Percentiles rank a stretch among this genome's conserved stretches.
Conservation (phyloP, 108 stramenopile genomes). For the Thalassiosira profunda region DNA sequence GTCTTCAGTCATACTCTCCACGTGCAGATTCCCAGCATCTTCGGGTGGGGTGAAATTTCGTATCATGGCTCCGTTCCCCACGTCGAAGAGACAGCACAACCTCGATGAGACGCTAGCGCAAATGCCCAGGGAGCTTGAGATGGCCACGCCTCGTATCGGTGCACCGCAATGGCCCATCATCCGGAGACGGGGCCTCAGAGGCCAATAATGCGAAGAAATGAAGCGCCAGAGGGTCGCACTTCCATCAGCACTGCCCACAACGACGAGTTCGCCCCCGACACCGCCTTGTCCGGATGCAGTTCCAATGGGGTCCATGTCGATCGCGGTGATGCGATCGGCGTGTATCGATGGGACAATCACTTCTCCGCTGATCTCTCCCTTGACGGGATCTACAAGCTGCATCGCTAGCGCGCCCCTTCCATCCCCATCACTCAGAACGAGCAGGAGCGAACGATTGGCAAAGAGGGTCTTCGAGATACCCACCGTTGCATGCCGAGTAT, state of each 20-base stretch:
- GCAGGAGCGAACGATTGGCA: conserved; percentile 75
- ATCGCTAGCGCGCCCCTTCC: conserved; percentile 79
- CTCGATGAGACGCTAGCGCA: conserved; percentile 77
- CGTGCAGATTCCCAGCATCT: conserved; percentile 38
- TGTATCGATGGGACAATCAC: conserved; percentile 78
- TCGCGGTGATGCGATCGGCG: conserved; percentile 70
- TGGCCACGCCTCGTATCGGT: conserved; percentile 66
- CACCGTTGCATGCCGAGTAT: conserved; percentile 16
- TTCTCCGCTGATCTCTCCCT: conserved; percentile 77
- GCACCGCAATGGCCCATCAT: conserved; percentile 75
- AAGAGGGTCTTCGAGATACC: conserved; percentile 88
- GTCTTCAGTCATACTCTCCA: conserved; percentile 21
- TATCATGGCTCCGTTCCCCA: conserved; percentile 86
- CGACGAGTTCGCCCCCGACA: conserved; percentile 88
- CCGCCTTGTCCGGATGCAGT: conserved; percentile 87
- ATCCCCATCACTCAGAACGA: conserved; percentile 89
- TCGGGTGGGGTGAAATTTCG: conserved; percentile 72
- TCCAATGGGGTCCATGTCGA: conserved; percentile 87
- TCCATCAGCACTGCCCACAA: conserved; percentile 88
- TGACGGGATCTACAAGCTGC: conserved; percentile 89
- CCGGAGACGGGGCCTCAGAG: conserved; percentile 75
- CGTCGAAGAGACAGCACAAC: conserved; percentile 77
- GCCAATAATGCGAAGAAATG: conserved; percentile 90
- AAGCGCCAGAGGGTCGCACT: conserved; percentile 85
- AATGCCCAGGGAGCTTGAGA: conserved; percentile 73